Base-by-base conservation (phyloP, 352 stramenopile species). In the Phytopythium vexans region DNA sequence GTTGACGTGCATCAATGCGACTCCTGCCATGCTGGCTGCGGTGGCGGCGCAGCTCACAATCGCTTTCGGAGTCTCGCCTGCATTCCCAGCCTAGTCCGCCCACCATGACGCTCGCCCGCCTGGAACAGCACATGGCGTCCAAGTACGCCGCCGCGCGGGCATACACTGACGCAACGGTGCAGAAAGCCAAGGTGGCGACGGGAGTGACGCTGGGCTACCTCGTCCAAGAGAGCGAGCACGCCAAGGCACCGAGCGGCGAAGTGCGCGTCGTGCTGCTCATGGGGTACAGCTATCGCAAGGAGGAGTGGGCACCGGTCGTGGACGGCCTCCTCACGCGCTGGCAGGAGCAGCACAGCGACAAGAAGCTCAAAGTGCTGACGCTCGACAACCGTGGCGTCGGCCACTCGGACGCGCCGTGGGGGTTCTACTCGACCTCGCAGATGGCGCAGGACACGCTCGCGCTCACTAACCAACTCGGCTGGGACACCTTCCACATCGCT, bases 391-490 rank as follows among this genome's bases (percentile, higher is more conserved):
- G 78, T 33, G 78, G 73, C 16, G 61, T 75, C 1, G 78, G 77
- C 59, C 69, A 53, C 47, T 72, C 72, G 5, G 76, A 86, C 44
- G 60, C 62, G 32, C 66, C 79, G 0, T 82, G 65, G 65, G 76
- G 72, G 3, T 66, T 64, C 21, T 89, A 89, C 62, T 79, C 70
- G 27, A 88, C 74, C 3, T 70, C 62, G 1, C 60, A 66, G 10
- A 89, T 89, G 79, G 79, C 79, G 2, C 58, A 71, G 32, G 79
- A 89, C 35, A 64, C 73, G n/a, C 41, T 89, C 12, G 74, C 66
- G n/a, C 60, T 89, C 8, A 54, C 86, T 58, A 68, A 86, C 36
- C 54, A 59, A 37, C 49, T 89, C n/a, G 55, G 61, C 2, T 89
- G 79, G 79, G 27, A 70, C 9, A 56, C 62, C 9, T 75, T 74